Conservation (phyloP, 179 eudicot species). For the Corrigiola litoralis region DNA sequence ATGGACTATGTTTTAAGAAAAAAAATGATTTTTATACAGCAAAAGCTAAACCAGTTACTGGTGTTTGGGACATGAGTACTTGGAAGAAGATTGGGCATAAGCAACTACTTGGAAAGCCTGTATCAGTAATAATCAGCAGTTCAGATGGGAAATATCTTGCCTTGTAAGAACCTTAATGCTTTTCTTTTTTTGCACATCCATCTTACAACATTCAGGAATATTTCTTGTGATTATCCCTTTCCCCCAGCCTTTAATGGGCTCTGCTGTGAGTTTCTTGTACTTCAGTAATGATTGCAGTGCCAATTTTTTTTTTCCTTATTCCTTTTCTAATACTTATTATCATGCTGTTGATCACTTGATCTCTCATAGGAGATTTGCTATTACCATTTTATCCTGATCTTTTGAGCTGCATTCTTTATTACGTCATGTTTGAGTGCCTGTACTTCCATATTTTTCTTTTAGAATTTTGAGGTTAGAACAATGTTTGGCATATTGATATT, state of each 20-base stretch:
- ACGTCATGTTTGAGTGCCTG: neutral
- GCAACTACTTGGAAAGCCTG: conserved; percentile 70
- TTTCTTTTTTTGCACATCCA: neutral
- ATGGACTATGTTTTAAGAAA: too few relatives aligned
- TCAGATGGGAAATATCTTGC: conserved; percentile 96
- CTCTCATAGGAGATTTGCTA: neutral
- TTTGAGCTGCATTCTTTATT: neutral
- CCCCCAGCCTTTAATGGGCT: too few relatives aligned
- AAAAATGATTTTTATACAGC: conserved; percentile 12
- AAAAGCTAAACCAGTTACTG: conserved; percentile 60
- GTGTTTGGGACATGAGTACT: conserved; percentile 92
- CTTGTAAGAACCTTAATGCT: conserved; percentile 47
- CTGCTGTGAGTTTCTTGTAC: neutral
- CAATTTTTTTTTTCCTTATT: too few relatives aligned
- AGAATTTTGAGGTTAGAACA: neutral
- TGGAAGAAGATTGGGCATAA: conserved; percentile 92
- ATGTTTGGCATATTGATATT: neutral
- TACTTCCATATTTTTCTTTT: neutral
- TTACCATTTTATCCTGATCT: neutral
- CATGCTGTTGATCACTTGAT: too few relatives aligned
- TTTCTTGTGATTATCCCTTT: conserved; percentile 7
- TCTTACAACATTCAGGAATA: neutral
- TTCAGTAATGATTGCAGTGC: neutral
- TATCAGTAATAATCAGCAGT: conserved; percentile 71
- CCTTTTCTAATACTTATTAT: too few relatives aligned